Evolutionary conservation across 345 rosid species (phyloP).

Genomic region (Laguncularia racemosa): DNA sequence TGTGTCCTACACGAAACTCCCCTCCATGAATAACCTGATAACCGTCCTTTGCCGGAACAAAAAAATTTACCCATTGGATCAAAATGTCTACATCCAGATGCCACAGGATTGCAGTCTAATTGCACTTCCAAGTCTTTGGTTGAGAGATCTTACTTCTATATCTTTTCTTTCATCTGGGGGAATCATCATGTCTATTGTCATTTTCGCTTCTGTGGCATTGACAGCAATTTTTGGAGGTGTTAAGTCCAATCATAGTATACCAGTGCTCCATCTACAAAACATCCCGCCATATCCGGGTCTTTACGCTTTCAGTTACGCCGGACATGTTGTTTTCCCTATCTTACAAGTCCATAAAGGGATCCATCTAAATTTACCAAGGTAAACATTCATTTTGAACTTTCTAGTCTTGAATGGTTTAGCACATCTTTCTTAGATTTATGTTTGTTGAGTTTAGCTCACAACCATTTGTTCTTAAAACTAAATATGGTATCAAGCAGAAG

Average conservation of each 20-base stretch:
- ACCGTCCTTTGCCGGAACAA: constrained; percentile 36
- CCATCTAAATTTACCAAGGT: constrained; percentile 76
- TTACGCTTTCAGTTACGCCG: constrained; percentile 57
- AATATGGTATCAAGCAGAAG: too few species aligned
- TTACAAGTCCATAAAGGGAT: constrained; percentile 73
- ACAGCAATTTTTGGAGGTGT: constrained; percentile 50
- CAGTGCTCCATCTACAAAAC: constrained; percentile 31
- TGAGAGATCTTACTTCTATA: constrained; percentile 57
- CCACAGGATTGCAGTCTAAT: constrained; percentile 45
- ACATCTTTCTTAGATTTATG: too few species aligned
- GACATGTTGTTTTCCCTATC: constrained; percentile 74
- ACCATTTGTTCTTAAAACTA: too few species aligned
- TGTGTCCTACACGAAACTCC: constrained; percentile 74
- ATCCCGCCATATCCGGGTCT: constrained; percentile 70
- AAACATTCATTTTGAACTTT: not conserved
- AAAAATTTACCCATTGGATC: constrained; percentile 11
- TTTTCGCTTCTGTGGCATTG: constrained; percentile 48
- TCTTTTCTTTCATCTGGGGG: constrained; percentile 72
- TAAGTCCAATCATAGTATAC: constrained; percentile 28
- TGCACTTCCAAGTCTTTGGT: constrained; percentile 75
- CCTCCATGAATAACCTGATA: constrained; percentile 63
- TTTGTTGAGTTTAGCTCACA: too few species aligned
- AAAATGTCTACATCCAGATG: constrained; percentile 39
- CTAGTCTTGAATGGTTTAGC: not conserved
- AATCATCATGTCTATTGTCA: constrained; percentile 58